These are phyloP conservation scores for Cylindrotheca fusiformis DNA, from an alignment of 108 stramenopile species.

Conservation along the genomic window DNA sequence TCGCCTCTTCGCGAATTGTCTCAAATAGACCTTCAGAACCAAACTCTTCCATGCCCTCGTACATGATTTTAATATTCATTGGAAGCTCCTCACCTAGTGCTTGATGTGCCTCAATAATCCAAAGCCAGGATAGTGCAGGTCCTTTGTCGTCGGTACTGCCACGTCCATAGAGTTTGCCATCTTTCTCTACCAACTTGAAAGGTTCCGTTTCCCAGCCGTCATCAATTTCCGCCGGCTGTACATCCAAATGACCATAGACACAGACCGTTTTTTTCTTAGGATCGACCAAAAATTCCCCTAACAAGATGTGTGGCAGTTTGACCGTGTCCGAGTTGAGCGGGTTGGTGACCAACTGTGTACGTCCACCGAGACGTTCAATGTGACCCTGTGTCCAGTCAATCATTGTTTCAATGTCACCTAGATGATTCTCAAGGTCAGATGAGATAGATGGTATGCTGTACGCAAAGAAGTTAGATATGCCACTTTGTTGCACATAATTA, in stretches of 20 bases:
- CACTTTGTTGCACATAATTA: too few species aligned
- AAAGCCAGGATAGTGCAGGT: conserved; percentile 79
- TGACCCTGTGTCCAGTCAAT: conserved; percentile 66
- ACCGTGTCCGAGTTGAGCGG: conserved; percentile 45
- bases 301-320: conserved; percentile 64
- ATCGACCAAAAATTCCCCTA: conserved; percentile 52
- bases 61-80: conserved; percentile 76
- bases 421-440: conserved; percentile 60
- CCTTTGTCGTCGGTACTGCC: conserved; percentile 86
- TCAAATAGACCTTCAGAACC: conserved; percentile 80
- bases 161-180: conserved; percentile 75
- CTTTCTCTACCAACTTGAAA: conserved; percentile 66
- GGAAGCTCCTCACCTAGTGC: conserved; percentile 56
- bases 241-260: conserved; percentile 67
- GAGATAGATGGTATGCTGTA: conserved; percentile 73
- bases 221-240: conserved; percentile 68
- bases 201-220: conserved; percentile 88
- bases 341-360: conserved; percentile 47
- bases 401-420: conserved; percentile 66
- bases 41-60: conserved; percentile 85
- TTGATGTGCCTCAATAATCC: conserved; percentile 75
- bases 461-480: too few species aligned
- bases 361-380: conserved; percentile 59
- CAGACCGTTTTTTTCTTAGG: conserved; percentile 75
- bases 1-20: conserved; percentile 51